Evolutionary conservation across 768 basidiomycete genomes (phyloP).

Genomic region (Pisolithus marmoratus): DNA sequence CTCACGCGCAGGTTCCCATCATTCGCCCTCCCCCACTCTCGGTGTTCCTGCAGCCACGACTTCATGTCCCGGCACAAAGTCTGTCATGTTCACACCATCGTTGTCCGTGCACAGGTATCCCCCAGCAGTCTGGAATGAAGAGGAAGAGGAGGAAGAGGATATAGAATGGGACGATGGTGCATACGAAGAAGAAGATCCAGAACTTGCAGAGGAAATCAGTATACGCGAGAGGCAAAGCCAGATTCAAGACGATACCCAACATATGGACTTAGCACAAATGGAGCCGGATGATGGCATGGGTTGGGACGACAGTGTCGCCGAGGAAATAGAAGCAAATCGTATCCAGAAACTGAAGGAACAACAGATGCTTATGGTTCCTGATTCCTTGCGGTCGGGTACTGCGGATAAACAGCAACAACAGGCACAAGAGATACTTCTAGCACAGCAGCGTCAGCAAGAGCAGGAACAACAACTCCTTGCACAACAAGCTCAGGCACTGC

Average conservation of each 20-base stretch:
- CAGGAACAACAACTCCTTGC: slow-evolving; percentile 25
- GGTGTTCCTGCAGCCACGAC: slow-evolving; percentile 28
- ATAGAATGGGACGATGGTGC: slow-evolving; percentile 57
- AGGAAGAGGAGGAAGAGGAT: slow-evolving; percentile 54
- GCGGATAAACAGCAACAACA: slow-evolving; percentile 21
- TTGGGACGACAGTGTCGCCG: slow-evolving; percentile 74
- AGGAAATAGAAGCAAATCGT: slow-evolving; percentile 38
- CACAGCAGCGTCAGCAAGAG: slow-evolving; percentile 31
- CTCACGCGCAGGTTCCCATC: slow-evolving; percentile 43
- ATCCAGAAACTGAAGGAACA: slow-evolving; percentile 21
- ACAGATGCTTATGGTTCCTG: slow-evolving; percentile 24
- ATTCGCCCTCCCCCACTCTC: slow-evolving; percentile 43
- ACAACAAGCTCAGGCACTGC: slow-evolving; percentile 26
- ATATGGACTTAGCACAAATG: slow-evolving; percentile 35
- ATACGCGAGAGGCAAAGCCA: slow-evolving; percentile 34
- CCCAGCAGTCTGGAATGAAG: slow-evolving; percentile 79
- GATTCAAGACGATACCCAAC: slow-evolving; percentile 21
- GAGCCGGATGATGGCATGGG: slow-evolving; percentile 81
- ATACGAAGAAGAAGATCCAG: slow-evolving; percentile 65
- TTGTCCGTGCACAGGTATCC: slow-evolving; percentile 70
- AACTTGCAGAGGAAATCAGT: slow-evolving; percentile 53
- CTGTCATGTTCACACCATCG: slow-evolving; percentile 69
- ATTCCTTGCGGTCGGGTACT: slow-evolving; percentile 31
- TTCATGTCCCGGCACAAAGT: slow-evolving; percentile 29
- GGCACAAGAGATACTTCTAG: slow-evolving; percentile 21